Evolutionary conservation across 306 rosid species (phyloP), one percentile per base, ranked within the genome.

Genomic region (Alnus glutinosa): DNA sequence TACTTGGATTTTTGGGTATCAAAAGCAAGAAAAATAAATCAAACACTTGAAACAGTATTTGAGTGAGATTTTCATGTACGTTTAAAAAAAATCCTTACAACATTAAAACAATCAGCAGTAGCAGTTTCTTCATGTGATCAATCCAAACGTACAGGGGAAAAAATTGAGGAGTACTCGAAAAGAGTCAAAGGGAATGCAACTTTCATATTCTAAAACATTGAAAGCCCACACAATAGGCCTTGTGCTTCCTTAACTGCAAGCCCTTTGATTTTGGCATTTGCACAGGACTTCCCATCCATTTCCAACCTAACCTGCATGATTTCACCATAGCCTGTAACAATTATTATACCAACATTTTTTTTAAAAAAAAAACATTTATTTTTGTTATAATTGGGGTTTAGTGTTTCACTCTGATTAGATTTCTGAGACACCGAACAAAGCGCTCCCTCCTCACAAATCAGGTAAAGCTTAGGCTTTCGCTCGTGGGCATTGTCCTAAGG

Each of bases 271-370:
- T 89, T 0, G 94, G 97, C 94, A 92, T 85, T 61, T 78, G 86
- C 78, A 44, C 92, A 0, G 98, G 97, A 76, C 97, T 94, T 23
- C 92, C 96, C 18, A 70, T 71, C 91, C 93, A 88, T 46, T 94
- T 94, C 93, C 85, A 82, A 48, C 87, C 84, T 78, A 92, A 84
- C 82, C 96, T 90, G 92, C 79, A 34, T 23, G 28, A 23, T 23
- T 23, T 23, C 28, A 23, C 28, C 28, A 23, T 23, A 23, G 28
- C 28, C 0, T 0, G 28, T 23, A 23, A 23, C 28, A 23, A 23
- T 23, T 23, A 23, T 23, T 23, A 23, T 23, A 34, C 37, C 37
- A 34, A 34, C 37, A 34, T 1, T 2, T 1, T 2, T 1, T 34
- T 23, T 23, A 0, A 1, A 1, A 34, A 2, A 34, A 34, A 34